Evolutionary conservation across 2,329 filamentous ascomycete genomes (phyloP), one percentile per base, ranked within the genome.

Genomic region (Penicillium frequentans): DNA sequence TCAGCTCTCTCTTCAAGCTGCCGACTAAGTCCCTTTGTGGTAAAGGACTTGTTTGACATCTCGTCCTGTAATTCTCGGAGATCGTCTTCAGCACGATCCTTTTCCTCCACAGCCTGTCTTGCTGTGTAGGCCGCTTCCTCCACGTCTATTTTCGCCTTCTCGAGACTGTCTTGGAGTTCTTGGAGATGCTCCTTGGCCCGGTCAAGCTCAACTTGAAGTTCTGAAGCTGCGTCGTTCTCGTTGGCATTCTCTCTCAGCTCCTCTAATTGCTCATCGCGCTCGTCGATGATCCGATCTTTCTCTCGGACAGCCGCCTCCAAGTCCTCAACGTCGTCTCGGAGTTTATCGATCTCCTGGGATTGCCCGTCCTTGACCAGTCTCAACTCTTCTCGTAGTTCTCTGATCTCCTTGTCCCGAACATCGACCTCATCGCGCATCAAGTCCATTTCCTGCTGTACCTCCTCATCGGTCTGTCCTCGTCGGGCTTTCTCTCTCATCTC

Each of bases 401-500:
- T 66, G 16, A 80, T 64, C 59, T 77, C 71, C 3, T 67, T 64
- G 29, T 85, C 79, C 50, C 80, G 77, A 33, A 74, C 75, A 44
- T 80, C 76, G 21, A 84, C 68, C 45, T 84, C 81, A 45, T 82
- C 78, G 19, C 76, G 75, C 64, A 84, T 71, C 43, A 70, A 63
- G 37, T 79, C 75, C 69, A 87, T 78, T 66, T 88, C 85, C 59
- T 84, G 81, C 50, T 85, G 86, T 64, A 91, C 83, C 57, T 81
- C 85, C 62, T 91, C 86, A 66, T 92, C 87, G 31, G 84, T 84
- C 61, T 91, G 87, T 67, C 89, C 89, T 67, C 85, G 85, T 74
- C 91, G 91, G 53, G 91, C 83, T 68, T 89, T 90, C 58, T 96
- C 90, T 61, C 93, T 90, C 58, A 96, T 85, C 61, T 96, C 90